phyloP scores from a whole-genome alignment of 306 rosid genomes.

The Carpinus fangiana region DNA sequence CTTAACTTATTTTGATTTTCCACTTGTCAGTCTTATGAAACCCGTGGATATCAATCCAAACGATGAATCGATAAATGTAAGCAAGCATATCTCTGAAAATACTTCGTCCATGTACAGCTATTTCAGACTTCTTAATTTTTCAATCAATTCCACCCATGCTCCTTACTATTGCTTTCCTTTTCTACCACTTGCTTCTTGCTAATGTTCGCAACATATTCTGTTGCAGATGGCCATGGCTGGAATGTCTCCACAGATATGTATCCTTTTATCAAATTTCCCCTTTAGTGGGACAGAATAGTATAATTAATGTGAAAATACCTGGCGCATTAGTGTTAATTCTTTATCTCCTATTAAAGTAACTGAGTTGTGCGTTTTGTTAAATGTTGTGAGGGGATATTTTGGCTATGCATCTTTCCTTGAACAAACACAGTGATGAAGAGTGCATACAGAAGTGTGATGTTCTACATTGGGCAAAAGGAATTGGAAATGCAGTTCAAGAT shows the following conservation, averaged over 20 bases:
- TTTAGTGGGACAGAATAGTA: constrained; percentile 7
- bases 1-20: constrained; percentile 30
- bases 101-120: constrained; percentile 11
- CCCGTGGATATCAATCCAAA: constrained; percentile 89
- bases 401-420: constrained; percentile 42
- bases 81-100: constrained; percentile 36
- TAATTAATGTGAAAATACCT: constrained; percentile 10
- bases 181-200: constrained; percentile 27
- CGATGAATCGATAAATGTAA: constrained; percentile 93
- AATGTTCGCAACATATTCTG: constrained; percentile 34
- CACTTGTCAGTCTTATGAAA: constrained; percentile 81
- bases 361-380: constrained; percentile 12
- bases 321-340: constrained; percentile 14
- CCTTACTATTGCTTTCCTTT: constrained; percentile 18
- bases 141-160: constrained; percentile 14
- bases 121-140: neutral
- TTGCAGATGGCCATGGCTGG: constrained; percentile 96
- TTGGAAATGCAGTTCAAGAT: constrained; percentile 89
- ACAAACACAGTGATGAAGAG: constrained; percentile 76
- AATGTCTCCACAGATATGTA: constrained; percentile 91
- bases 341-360: constrained; percentile 1
- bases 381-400: constrained; percentile 11
- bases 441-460: constrained; percentile 93
- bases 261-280: constrained; percentile 49
- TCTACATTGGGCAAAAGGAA: constrained; percentile 89